phyloP scores from a whole-genome alignment of 179 eudicot genomes.

The Kewa caespitosa region DNA sequence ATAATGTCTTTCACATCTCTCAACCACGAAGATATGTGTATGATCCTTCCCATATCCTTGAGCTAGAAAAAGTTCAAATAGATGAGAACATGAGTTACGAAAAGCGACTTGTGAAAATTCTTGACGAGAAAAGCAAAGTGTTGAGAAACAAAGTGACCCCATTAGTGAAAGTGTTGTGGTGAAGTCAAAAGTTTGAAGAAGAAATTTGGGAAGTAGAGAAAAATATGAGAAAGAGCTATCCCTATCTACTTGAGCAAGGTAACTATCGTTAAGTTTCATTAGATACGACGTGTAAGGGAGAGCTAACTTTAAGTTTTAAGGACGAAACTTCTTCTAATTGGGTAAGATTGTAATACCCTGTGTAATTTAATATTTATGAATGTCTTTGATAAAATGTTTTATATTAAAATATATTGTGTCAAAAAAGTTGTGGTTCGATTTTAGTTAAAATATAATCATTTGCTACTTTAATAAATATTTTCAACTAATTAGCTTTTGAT shows the following conservation, averaged over 20 bases:
- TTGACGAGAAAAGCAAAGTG: background rate
- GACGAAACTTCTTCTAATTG: background rate
- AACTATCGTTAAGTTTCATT: background rate
- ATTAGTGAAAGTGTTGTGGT: background rate
- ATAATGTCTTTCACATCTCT: background rate
- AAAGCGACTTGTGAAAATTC: background rate
- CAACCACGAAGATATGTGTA: background rate
- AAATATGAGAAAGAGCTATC: background rate
- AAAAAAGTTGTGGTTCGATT: too few species aligned
- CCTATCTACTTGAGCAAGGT: background rate
- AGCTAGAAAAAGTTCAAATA: background rate
- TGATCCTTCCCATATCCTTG: background rate
- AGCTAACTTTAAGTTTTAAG: background rate
- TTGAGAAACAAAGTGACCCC: background rate
- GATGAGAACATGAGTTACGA: background rate
- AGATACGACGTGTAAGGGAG: too few species aligned
- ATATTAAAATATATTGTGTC: too few species aligned
- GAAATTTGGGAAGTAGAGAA: background rate
- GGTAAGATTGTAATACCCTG: background rate
- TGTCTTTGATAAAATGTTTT: too few species aligned
- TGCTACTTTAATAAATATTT: too few species aligned
- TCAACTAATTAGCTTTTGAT: too few species aligned
- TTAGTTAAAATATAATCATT: too few species aligned
- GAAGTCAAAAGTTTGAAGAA: background rate
- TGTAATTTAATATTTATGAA: too few species aligned